Base-by-base conservation (phyloP, 192 early-diverging fungal species). In the Thoreauomyces humboldtii region DNA sequence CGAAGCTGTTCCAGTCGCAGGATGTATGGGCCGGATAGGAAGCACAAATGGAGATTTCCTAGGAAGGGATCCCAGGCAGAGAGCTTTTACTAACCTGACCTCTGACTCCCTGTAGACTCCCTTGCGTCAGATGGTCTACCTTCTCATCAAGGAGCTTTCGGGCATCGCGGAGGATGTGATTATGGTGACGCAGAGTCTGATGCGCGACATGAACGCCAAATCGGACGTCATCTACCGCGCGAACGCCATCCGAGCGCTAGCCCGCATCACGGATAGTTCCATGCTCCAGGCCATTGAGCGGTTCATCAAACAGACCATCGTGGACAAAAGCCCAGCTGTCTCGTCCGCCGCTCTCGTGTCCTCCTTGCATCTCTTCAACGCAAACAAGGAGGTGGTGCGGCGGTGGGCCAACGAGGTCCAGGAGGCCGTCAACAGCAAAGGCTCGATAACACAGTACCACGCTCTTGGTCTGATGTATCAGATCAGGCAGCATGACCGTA, bases 381-480 rank as follows among this genome's bases (percentile, higher is more conserved):
- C 85, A 14, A 90, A 90, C 47, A 91, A 92, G 66, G 96, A 99
- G 56, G 88, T 94, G 17, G 90, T 99, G n/a, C 80, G 87, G 64
- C 85, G 96, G 51, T 99, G 96, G 96, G 89, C 89, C 19, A 98
- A 94, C 53, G 96, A 99, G 77, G 93, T 93, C 22, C 88, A 92
- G 73, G 96, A 99, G 79, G 92, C 93, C 2, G 86, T 95, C 27
- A 89, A 90, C 75, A 84, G 84, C 51, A 98, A 96, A 66, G 90
- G 91, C n/a, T 88, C 87, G 58, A 92, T 92, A 73, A 86, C 87
- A 33, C 96, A 99, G 79, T 99, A 99, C 75, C 96, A 99, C 67
- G 95, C 96, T n/a, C 72, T 98, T 14, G 96, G 95, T 2, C 78
- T 99, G 7, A 69, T 99, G 74, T 99, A 96, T 67, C 86, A 87